Evolutionary conservation across 495 filamentous ascomycete species (phyloP).

Genomic region (Clavariopsis aquatica): DNA sequence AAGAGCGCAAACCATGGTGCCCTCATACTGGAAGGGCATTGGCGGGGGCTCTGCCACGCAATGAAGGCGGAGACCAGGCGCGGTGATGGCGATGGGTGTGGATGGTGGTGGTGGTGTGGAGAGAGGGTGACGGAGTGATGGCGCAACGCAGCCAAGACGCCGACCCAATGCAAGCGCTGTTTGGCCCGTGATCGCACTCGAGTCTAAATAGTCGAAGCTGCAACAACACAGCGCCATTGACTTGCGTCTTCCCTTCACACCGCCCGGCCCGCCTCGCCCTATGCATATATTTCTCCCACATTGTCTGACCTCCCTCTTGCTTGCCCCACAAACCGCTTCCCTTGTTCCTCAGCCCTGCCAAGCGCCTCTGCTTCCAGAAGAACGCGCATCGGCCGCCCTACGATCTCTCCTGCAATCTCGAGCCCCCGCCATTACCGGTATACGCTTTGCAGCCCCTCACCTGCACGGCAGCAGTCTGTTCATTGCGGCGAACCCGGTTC

Average conservation of each 20-base stretch:
- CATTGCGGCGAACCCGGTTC: slow-evolving; percentile 11
- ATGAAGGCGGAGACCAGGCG: not conserved
- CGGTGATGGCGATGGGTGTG: not conserved
- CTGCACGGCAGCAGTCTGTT: not conserved
- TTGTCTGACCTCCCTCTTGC: not conserved
- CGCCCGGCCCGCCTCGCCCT: not conserved
- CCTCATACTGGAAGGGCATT: slow-evolving; percentile 11
- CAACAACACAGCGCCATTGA: not conserved
- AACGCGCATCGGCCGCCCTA: not conserved
- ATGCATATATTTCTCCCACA: not conserved
- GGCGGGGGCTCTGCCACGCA: not conserved
- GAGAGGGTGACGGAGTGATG: not conserved
- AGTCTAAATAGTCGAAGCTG: not conserved
- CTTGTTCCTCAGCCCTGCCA: not conserved
- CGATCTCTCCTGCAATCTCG: slow-evolving; percentile 5
- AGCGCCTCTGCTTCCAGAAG: not conserved
- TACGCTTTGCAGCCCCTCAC: not conserved
- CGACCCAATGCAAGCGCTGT: not conserved
- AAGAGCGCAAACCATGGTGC: slow-evolving; percentile 22
- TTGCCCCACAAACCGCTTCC: not conserved
- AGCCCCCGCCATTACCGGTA: not conserved
- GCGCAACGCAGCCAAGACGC: not conserved
- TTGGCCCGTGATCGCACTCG: not conserved
- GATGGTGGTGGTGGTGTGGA: not conserved
- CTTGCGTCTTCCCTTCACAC: not conserved